Conservation (phyloP, 2,329 filamentous ascomycete species). For the Pseudodiploospora longispora region DNA sequence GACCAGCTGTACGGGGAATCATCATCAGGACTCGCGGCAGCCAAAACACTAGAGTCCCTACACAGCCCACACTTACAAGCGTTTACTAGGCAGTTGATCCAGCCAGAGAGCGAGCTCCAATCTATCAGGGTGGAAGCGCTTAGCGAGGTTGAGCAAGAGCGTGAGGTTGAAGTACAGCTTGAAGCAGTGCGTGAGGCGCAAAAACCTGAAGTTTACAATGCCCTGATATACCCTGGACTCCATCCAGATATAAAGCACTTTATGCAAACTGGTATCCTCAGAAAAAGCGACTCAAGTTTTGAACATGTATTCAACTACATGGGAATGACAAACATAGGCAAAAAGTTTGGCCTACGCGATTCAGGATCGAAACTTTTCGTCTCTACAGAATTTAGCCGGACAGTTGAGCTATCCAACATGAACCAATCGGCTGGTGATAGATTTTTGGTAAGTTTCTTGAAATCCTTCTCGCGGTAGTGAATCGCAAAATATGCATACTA, state of each 20-base stretch:
- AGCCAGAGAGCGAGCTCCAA: background rate
- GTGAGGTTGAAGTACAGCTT: conserved; percentile 51
- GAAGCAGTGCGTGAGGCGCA: conserved; percentile 49
- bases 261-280: conserved; percentile 31
- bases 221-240: conserved; percentile 37
- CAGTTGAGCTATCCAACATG: conserved; percentile 1
- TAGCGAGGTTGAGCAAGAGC: conserved; percentile 52
- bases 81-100: background rate
- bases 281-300: background rate
- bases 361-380: conserved; percentile 23
- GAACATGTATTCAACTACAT: conserved; percentile 33
- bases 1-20: conserved; percentile 46
- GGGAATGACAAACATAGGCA: conserved; percentile 23
- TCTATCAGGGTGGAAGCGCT: conserved; percentile 35
- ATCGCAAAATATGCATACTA: background rate
- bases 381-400: conserved; percentile 18
- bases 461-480: background rate
- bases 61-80: background rate
- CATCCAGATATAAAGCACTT: conserved; percentile 39
- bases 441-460: conserved; percentile 6
- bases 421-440: conserved; percentile 1
- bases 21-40: background rate
- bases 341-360: conserved; percentile 17
- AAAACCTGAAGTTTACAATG: conserved; percentile 30
- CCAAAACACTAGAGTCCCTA: background rate